A percentile compares a stretch with the other conserved stretches of the same genome.
Evolutionary conservation across 73 alveolate species (phyloP).

Genomic region (Halteria grandinella): DNA sequence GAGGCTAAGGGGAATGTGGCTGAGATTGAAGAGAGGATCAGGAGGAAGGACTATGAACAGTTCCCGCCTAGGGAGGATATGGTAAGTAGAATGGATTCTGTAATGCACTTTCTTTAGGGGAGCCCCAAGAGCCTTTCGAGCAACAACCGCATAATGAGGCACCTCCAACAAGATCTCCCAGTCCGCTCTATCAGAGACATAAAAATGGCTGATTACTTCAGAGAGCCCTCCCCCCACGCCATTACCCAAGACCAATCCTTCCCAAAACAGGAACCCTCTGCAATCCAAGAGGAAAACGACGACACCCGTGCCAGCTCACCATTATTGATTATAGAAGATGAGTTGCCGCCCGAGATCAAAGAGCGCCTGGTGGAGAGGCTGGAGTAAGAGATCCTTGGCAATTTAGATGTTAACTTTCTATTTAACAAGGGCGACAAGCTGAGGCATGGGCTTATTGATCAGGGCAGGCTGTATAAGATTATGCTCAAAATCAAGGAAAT

Average conservation of each 20-base stretch:
- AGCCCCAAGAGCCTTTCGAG: too few relatives aligned
- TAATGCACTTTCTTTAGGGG: too few relatives aligned
- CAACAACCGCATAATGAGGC: background rate
- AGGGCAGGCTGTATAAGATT: constrained; percentile 1
- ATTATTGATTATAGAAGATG: background rate
- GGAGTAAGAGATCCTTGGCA: constrained; percentile 24
- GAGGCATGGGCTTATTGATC: constrained; percentile 8
- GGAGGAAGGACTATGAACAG: background rate
- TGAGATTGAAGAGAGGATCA: background rate
- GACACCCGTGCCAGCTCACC: too few relatives aligned
- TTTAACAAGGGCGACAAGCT: constrained; percentile 26
- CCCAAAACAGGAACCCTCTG: background rate
- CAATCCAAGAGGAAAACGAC: background rate
- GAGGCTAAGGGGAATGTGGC: background rate
- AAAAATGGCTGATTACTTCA: constrained; percentile 58
- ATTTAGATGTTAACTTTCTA: constrained; percentile 44
- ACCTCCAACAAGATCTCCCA: too few relatives aligned
- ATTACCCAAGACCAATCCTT: too few relatives aligned
- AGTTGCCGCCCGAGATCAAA: too few relatives aligned
- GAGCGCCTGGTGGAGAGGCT: constrained; percentile 7
- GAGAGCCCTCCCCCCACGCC: background rate
- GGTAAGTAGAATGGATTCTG: too few relatives aligned
- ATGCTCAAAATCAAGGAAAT: constrained; percentile 41
- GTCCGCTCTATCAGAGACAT: background rate
- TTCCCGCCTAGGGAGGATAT: background rate